Evolutionary conservation across 2,329 filamentous ascomycete genomes (phyloP).

Genomic region (Ceratocystis destructans): DNA sequence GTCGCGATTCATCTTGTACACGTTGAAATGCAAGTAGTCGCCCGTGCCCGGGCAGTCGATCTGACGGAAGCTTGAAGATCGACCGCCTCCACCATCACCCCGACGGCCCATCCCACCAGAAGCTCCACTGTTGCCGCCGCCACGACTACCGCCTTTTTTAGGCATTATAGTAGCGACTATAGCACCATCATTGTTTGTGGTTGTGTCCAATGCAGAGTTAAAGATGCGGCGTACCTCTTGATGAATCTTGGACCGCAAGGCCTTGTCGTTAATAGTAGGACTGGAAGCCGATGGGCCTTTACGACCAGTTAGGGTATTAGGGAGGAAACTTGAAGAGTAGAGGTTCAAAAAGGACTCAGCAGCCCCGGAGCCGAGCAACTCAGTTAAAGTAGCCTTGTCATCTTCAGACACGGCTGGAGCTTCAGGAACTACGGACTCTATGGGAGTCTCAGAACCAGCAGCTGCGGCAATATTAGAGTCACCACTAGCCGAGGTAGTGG

Average conservation of each 20-base stretch:
- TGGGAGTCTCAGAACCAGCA: slow-evolving; percentile 23
- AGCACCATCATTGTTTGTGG: slow-evolving; percentile 43
- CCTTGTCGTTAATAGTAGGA: slow-evolving; percentile 32
- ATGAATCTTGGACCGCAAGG: slow-evolving; percentile 36
- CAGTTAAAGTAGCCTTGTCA: slow-evolving; percentile 28
- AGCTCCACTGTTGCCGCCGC: slow-evolving; percentile 17
- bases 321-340: slow-evolving; percentile 28
- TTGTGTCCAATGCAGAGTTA: slow-evolving; percentile 60
- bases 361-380: slow-evolving; percentile 30
- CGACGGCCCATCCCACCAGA: slow-evolving; percentile 15
- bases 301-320: slow-evolving; percentile 24
- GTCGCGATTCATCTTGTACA: slow-evolving; percentile 95
- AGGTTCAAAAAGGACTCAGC: slow-evolving; percentile 31
- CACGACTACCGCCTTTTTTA: slow-evolving; percentile 24
- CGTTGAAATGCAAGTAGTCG: slow-evolving; percentile 75
- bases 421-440: slow-evolving; percentile 23
- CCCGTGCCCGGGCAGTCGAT: slow-evolving; percentile 32
- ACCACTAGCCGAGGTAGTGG: slow-evolving; percentile 16
- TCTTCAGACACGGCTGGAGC: slow-evolving; percentile 23
- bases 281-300: slow-evolving; percentile 28
- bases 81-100: slow-evolving; percentile 15
- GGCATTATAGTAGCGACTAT: slow-evolving; percentile 54
- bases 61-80: slow-evolving; percentile 5
- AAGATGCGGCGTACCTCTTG: slow-evolving; percentile 66
- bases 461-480: background rate